A percentile compares a stretch with the other conserved stretches of the same genome.
Evolutionary conservation across 192 early-diverging fungal genomes (phyloP).

Genomic region (Podila epicladia): DNA sequence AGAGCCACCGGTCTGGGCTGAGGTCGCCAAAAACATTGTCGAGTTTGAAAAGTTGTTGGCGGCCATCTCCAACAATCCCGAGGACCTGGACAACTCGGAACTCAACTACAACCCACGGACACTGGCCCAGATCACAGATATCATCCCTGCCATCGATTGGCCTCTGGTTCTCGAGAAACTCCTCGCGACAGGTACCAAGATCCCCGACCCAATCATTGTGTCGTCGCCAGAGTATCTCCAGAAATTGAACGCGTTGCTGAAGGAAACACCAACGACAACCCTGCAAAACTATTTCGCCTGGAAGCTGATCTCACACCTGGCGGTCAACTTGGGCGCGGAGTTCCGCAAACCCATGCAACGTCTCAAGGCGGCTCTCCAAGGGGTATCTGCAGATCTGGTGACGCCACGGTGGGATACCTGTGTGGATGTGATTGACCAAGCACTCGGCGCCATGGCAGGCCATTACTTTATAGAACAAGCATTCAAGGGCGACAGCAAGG

Average conservation of each 20-base stretch:
- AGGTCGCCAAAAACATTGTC: slow-evolving; percentile 59
- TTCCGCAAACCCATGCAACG: slow-evolving; percentile 50
- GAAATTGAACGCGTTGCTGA: slow-evolving; percentile 50
- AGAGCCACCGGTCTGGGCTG: slow-evolving; percentile 18
- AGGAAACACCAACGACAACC: slow-evolving; percentile 39
- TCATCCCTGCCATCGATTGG: slow-evolving; percentile 57
- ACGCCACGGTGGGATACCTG: slow-evolving; percentile 63
- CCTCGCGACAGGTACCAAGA: slow-evolving; percentile 1
- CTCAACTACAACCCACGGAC: slow-evolving; percentile 59
- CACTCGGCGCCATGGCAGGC: slow-evolving; percentile 51
- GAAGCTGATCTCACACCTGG: slow-evolving; percentile 52
- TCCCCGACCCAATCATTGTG: slow-evolving; percentile 56
- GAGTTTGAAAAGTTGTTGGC: slow-evolving; percentile 69
- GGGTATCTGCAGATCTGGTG: slow-evolving; percentile 54
- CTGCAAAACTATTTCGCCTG: slow-evolving; percentile 65
- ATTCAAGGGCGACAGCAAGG: slow-evolving; percentile 58
- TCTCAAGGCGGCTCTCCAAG: slow-evolving; percentile 51
- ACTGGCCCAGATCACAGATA: slow-evolving; percentile 32
- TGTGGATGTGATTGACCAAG: slow-evolving; percentile 38
- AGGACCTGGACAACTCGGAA: slow-evolving; percentile 61
- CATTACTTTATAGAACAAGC: slow-evolving; percentile 53
- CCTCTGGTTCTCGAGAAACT: slow-evolving; percentile 26
- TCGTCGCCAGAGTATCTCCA: slow-evolving; percentile 57
- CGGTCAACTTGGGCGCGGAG: slow-evolving; percentile 48
- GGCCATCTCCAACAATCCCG: slow-evolving; percentile 53